phyloP scores from a whole-genome alignment of 1,139 yeast genomes.

The Chernovozyma sophiae-reginae region DNA sequence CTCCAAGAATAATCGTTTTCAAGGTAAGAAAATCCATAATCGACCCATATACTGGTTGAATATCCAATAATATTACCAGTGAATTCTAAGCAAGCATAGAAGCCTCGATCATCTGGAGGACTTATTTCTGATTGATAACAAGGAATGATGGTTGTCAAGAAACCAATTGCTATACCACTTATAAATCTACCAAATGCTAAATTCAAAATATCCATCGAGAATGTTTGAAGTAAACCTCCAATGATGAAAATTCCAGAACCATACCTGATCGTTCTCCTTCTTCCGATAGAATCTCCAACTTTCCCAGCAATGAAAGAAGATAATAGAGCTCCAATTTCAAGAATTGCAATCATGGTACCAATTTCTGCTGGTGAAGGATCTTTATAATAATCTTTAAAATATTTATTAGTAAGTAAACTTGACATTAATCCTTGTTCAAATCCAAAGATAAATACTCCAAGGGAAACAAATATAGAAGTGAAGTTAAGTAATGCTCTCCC shows the following conservation, averaged over 20 bases:
- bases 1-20: constrained; percentile 64
- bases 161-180: constrained; percentile 86
- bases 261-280: constrained; percentile 73
- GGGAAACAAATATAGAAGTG: constrained; percentile 56
- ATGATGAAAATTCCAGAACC: constrained; percentile 78
- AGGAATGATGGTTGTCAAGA: constrained; percentile 91
- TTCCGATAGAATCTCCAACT: constrained; percentile 74
- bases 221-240: constrained; percentile 77
- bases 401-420: constrained; percentile 60
- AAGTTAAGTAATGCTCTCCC: constrained; percentile 52
- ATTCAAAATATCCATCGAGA: constrained; percentile 35
- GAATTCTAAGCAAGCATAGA: constrained; percentile 86
- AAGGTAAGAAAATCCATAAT: constrained; percentile 69
- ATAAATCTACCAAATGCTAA: constrained; percentile 74
- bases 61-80: constrained; percentile 90
- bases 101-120: constrained; percentile 85
- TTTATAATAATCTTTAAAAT: constrained; percentile 69
- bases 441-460: constrained; percentile 59
- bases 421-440: constrained; percentile 64
- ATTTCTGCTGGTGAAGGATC: constrained; percentile 66
- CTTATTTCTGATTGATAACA: constrained; percentile 90
- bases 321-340: constrained; percentile 79
- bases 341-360: constrained; percentile 80
- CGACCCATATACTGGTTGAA: constrained; percentile 86
- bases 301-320: constrained; percentile 76